phyloP scores from a whole-genome alignment of 108 stramenopile species.

The Nitzschia sp. region DNA sequence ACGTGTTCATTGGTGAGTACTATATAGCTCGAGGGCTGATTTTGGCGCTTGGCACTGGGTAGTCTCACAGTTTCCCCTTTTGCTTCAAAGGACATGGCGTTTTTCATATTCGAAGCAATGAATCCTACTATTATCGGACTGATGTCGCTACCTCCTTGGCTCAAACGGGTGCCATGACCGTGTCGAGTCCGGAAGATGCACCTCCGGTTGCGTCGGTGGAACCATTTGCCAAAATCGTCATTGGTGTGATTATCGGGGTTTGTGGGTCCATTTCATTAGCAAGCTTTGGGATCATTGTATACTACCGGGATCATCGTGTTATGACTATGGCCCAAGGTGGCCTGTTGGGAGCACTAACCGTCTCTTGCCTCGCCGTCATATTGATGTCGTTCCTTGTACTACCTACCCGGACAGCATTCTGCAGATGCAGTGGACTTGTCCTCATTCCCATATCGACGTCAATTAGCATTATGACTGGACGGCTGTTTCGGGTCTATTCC shows the following conservation, averaged over 20 bases:
- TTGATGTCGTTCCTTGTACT: neutral
- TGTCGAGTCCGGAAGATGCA: neutral
- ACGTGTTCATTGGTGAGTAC: neutral
- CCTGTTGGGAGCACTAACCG: slow-evolving; percentile 19
- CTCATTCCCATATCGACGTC: slow-evolving; percentile 29
- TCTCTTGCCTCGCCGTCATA: neutral
- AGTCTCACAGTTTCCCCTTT: no score
- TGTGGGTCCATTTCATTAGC: neutral
- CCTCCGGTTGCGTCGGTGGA: neutral
- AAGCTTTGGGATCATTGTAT: slow-evolving; percentile 9
- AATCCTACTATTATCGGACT: neutral
- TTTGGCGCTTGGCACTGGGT: no score
- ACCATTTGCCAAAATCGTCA: neutral
- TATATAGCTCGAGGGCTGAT: no score
- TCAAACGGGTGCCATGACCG: neutral
- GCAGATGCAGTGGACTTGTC: slow-evolving; percentile 1
- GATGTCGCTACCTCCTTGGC: neutral
- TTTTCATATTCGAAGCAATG: neutral
- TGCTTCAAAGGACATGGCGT: neutral
- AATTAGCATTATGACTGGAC: slow-evolving; percentile 29
- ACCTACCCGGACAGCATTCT: neutral
- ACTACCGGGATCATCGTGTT: slow-evolving; percentile 22
- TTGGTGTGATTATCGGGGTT: slow-evolving; percentile 18
- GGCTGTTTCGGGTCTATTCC: slow-evolving; percentile 32
- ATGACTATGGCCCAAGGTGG: slow-evolving; percentile 33